Evolutionary conservation across 2,329 filamentous ascomycete genomes (phyloP).

Genomic region (Ceratocystis huliohia): DNA sequence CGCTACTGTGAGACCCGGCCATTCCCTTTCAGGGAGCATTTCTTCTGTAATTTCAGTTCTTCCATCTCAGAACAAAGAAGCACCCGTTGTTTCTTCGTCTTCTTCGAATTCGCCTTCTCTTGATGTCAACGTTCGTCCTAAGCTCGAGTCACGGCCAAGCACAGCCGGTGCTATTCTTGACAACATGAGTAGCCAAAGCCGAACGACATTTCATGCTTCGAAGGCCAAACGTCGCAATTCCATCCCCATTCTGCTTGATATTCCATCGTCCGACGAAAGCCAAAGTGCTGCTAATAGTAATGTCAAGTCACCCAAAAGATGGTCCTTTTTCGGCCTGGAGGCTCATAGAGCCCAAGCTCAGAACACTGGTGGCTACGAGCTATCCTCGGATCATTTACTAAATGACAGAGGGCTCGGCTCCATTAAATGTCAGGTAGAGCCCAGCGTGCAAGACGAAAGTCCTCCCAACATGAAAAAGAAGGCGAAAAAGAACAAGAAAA

Average conservation of each 20-base stretch:
- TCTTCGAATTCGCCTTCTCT: neutral
- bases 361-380: neutral
- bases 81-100: conserved; percentile 24
- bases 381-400: conserved; percentile 21
- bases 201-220: conserved; percentile 21
- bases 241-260: conserved; percentile 40
- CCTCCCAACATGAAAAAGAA: conserved; percentile 26
- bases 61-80: conserved; percentile 21
- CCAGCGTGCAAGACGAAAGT: conserved; percentile 21
- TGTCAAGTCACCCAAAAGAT: conserved; percentile 42
- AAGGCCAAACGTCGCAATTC: conserved; percentile 45
- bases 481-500: conserved; percentile 43
- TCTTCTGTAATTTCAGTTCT: conserved; percentile 55
- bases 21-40: conserved; percentile 66
- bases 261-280: conserved; percentile 26
- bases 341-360: conserved; percentile 26
- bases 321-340: conserved; percentile 52
- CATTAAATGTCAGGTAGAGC: conserved; percentile 22
- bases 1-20: conserved; percentile 52
- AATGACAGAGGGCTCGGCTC: conserved; percentile 27
- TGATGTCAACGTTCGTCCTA: conserved; percentile 13
- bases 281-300: conserved; percentile 34
- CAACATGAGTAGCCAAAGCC: conserved; percentile 25
- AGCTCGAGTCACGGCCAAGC: conserved; percentile 44
- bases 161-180: conserved; percentile 61